phyloP scores from a whole-genome alignment of 352 stramenopile species.

The Pythium vanterpoolii region DNA sequence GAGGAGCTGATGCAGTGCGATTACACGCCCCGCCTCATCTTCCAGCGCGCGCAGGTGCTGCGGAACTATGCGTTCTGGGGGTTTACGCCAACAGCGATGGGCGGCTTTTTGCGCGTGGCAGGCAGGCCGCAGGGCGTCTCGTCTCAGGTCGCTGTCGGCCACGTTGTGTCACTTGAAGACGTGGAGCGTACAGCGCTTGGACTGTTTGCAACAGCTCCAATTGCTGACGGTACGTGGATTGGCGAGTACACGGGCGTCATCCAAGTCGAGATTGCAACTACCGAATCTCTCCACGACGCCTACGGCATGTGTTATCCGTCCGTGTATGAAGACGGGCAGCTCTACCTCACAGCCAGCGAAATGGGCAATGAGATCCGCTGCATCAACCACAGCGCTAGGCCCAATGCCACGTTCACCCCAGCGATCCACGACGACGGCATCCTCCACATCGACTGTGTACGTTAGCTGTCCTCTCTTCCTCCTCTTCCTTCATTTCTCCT shows the following conservation, averaged over 20 bases:
- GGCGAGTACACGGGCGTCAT: conserved; percentile 70
- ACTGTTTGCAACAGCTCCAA: conserved; percentile 51
- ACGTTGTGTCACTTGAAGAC: conserved; percentile 39
- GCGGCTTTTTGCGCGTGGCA: conserved; percentile 35
- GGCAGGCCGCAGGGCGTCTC: conserved; percentile 29
- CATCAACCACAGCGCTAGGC: conserved; percentile 66
- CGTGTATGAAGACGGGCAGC: conserved; percentile 54
- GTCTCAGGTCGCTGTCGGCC: conserved; percentile 43
- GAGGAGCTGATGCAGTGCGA: conserved; percentile 68
- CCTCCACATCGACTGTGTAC: conserved; percentile 71
- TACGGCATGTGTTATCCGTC: conserved; percentile 76
- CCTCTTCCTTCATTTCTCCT: not conserved
- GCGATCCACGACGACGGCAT: conserved; percentile 64
- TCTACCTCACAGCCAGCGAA: conserved; percentile 66
- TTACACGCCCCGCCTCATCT: conserved; percentile 64
- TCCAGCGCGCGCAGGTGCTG: conserved; percentile 56
- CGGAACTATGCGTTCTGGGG: conserved; percentile 78
- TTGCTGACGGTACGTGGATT: conserved; percentile 42
- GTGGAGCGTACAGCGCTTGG: conserved; percentile 50
- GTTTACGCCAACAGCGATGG: conserved; percentile 43
- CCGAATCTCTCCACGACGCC: conserved; percentile 37
- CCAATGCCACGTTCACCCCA: conserved; percentile 59
- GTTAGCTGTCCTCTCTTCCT: conserved; percentile 23
- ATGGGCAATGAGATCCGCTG: conserved; percentile 77
- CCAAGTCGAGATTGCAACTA: conserved; percentile 14